Base-by-base conservation (phyloP, 441 rosid genomes). In the Corymbia citriodora region DNA sequence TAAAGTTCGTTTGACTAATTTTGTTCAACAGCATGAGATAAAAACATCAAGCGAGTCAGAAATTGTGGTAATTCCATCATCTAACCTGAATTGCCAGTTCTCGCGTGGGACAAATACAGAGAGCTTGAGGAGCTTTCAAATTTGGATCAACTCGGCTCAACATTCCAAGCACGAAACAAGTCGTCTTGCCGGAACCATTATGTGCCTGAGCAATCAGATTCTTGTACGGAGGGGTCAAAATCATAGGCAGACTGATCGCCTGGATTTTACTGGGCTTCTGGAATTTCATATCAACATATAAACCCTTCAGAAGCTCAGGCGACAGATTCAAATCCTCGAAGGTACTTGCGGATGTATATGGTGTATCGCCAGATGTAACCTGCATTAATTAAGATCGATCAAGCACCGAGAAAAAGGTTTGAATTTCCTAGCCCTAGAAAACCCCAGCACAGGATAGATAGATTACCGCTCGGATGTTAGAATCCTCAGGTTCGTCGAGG, bases 131-230 rank as follows among this genome's bases (percentile, higher is more conserved):
- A 89, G 94, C 93, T n/a, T 61, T 90, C 53, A 94, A 25, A 2
- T 88, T 92, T 1, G 97, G 96, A 92, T 97, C 97, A 45, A 97
- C 95, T 21, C 99, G 98, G 87, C 97, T 96, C 90, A 98, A 68
- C 99, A 98, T 98, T 48, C 99, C 99, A 36, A 98, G 97, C 72
- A 97, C 98, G 88, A 98, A 98, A 91, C 99, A 98, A 33, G 99
- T 98, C 0, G 99, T 98, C 94, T 98, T 98, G 23, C 99, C 99
- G 79, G 99, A 97, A 87, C 99, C 99, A 90, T 97, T 98, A 90
- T 96, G 99, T 3, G 99, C 99, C 92, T 98, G 99, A 31, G 99
- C 99, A 33, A 98, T 93, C 89, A 98, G 93, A 93, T 98, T 93
- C 93, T 95, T 95, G 90, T 94, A 89, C 5, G 99, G 99, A 27